Evolutionary conservation across 306 rosid species (phyloP).

Genomic region (Castanospermum australe): DNA sequence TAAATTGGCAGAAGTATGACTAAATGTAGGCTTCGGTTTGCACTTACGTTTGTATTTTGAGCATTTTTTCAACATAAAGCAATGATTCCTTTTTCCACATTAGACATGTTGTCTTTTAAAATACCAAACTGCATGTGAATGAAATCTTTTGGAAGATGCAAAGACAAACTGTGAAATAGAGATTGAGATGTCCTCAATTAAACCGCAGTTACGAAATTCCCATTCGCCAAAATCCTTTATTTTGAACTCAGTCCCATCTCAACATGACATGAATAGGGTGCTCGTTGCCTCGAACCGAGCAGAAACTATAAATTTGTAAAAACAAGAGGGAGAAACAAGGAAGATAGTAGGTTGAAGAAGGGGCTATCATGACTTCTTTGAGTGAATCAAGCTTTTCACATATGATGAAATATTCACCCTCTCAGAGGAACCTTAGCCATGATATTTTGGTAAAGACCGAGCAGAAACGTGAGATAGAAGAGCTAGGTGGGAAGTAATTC

Average conservation of each 20-base stretch:
- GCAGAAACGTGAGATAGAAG: background rate
- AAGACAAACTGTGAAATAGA: background rate
- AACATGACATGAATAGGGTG: too few relatives aligned
- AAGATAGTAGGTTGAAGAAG: too few relatives aligned
- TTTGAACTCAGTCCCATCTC: too few relatives aligned
- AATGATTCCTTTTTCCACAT: background rate
- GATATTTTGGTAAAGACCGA: background rate
- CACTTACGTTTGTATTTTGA: background rate
- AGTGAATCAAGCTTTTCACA: background rate
- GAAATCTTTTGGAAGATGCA: background rate
- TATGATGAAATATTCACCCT: background rate
- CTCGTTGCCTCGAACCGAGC: too few relatives aligned
- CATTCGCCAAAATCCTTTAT: too few relatives aligned
- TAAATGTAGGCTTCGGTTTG: slow-evolving; percentile 21
- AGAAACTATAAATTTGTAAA: too few relatives aligned
- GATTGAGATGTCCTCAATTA: background rate
- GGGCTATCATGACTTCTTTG: too few relatives aligned
- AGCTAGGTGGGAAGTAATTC: background rate
- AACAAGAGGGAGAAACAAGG: too few relatives aligned
- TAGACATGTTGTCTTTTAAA: background rate
- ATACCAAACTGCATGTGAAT: background rate
- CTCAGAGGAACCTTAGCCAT: background rate
- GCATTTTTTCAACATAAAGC: background rate
- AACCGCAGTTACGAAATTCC: background rate
- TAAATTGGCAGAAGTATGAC: slow-evolving; percentile 1